phyloP scores from a whole-genome alignment of 2,329 filamentous ascomycete genomes.

The Alternaria ventricosa region DNA sequence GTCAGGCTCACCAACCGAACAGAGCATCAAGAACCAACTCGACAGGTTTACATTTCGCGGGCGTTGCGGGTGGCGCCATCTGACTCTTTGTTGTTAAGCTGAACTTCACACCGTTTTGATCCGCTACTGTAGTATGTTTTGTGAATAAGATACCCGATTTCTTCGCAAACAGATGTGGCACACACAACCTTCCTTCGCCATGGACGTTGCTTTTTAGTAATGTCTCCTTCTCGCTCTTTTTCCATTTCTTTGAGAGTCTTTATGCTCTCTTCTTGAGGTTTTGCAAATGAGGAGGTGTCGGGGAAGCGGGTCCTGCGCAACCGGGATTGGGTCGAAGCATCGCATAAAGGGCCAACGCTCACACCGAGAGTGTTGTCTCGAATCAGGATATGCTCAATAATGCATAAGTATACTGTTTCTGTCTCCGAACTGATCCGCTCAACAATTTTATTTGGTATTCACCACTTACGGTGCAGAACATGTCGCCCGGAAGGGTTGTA shows the following conservation, averaged over 20 bases:
- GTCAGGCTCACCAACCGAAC: background rate
- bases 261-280: background rate
- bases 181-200: background rate
- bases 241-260: background rate
- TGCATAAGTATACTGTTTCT: background rate
- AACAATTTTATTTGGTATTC: background rate
- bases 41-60: background rate
- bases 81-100: background rate
- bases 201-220: background rate
- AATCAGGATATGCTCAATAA: background rate
- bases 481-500: background rate
- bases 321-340: background rate
- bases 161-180: background rate
- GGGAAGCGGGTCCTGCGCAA: background rate
- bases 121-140: background rate
- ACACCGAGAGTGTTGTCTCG: background rate
- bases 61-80: background rate
- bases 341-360: background rate
- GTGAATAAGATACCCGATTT: background rate
- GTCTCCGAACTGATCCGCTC: background rate
- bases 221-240: background rate
- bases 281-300: background rate
- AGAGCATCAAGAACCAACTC: background rate
- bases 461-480: background rate
- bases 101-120: background rate